These are phyloP conservation scores for slime mould (Dictyostelium discoideum) DNA, from an alignment of 78 protist genomes.

Conservation along the genomic window DNA sequence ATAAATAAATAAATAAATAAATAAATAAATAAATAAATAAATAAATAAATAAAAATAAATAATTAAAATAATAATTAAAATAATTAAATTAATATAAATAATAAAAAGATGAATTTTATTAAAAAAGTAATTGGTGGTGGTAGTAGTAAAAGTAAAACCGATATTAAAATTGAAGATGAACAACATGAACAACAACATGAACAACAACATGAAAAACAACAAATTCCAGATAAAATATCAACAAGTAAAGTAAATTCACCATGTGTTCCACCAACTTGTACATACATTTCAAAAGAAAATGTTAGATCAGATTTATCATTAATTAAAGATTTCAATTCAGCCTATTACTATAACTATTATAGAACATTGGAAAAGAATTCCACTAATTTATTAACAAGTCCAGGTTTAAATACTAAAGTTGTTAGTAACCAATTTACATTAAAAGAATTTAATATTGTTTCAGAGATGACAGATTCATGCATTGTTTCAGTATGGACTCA, in stretches of 20 bases:
- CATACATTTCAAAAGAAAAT: background rate
- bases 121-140: background rate
- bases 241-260: background rate
- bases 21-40: background rate
- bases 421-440: background rate
- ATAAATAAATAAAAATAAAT: background rate
- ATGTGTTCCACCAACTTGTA: background rate
- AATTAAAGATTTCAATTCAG: background rate
- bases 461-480: constrained; percentile 29
- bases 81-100: background rate
- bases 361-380: constrained; percentile 3
- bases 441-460: constrained; percentile 9
- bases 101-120: background rate
- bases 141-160: background rate
- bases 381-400: background rate
- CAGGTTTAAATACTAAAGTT: background rate
- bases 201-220: background rate
- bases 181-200: background rate
- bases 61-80: background rate
- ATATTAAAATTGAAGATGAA: background rate
- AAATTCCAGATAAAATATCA: background rate
- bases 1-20: too few species aligned
- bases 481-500: constrained; percentile 20
- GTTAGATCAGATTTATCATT: background rate
- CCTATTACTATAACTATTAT: constrained; percentile 16